phyloP scores from a whole-genome alignment of 441 rosid species.

The Gossypium armourianum region DNA sequence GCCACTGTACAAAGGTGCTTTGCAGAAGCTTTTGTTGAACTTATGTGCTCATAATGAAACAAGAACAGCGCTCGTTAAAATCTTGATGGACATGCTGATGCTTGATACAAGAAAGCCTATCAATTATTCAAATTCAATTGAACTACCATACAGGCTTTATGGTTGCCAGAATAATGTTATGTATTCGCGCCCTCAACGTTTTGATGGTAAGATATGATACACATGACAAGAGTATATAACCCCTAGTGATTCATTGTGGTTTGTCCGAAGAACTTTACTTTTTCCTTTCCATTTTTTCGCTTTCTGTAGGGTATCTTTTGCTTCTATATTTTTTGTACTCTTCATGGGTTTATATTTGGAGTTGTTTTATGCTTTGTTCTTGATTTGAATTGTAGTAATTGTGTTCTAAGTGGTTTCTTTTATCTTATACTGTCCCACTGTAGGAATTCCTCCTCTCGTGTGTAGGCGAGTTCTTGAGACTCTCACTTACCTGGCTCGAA shows the following conservation, averaged over 20 bases:
- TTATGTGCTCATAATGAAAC: conserved; percentile 86
- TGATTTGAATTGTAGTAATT: neutral
- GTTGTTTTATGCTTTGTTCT: neutral
- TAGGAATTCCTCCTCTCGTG: conserved; percentile 88
- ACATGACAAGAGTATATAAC: neutral
- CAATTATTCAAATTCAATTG: conserved; percentile 36
- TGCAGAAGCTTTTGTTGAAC: conserved; percentile 88
- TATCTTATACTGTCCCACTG: conserved; percentile 8
- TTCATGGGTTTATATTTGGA: neutral
- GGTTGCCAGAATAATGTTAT: conserved; percentile 86
- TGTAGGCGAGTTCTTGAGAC: conserved; percentile 88
- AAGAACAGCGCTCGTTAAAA: conserved; percentile 62
- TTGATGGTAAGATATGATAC: conserved; percentile 48
- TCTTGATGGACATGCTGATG: conserved; percentile 83
- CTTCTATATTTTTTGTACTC: neutral
- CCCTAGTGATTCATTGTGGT: neutral
- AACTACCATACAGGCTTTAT: conserved; percentile 74
- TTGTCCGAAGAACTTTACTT: neutral
- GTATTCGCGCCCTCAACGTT: conserved; percentile 88
- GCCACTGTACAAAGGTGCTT: conserved; percentile 88
- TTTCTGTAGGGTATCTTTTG: neutral
- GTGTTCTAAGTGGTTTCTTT: neutral
- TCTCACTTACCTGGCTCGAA: conserved; percentile 71
- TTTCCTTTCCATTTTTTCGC: neutral
- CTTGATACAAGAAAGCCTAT: conserved; percentile 55